Base-by-base conservation (phyloP, 495 filamentous ascomycete species). In the Hypoxylon fuscum region DNA sequence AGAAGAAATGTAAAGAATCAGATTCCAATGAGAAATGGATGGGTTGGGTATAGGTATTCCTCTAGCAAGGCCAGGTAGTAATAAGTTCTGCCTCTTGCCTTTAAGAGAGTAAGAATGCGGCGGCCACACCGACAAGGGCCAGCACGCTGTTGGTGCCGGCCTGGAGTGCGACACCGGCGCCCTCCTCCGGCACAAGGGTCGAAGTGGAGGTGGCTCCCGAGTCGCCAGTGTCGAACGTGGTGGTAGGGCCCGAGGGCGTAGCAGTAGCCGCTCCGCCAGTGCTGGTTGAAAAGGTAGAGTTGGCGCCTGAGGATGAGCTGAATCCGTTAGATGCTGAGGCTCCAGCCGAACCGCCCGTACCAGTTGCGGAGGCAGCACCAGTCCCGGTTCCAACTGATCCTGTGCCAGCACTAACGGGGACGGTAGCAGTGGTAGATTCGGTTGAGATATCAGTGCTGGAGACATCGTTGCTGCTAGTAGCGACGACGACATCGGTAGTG, bases 171-270 rank as follows among this genome's bases (percentile, higher is more conserved):
- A 34, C 42, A 10, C 43, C 51, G 12, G 46, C 63, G 14, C 52
- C 58, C 1, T 53, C 46, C 1, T 61, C 46, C 5, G 59, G 55
- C 9, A 60, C 41, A 23, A 40, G 23, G 1, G 66, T 61, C n/a
- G 48, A 55, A 14, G 32, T 44, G 4, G 51, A 25, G n/a, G 21
- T 52, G 1, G 48, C 40, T 2, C 50, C 37, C 10, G 63, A 53
- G 35, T 66, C 56, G 52, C 52, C 52, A 18, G 23, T 43, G 41
- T 60, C 62, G 48, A 64, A 61, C 7, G 66, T 64, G 31, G 56
- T 47, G 25, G 49, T 70, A 2, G 69, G 69, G 32, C 66, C 69
- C 0, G 53, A 54, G 2, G 67, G 69, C 2, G 57, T 58, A 34
- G 63, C 69, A 11, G 66, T 70, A 4, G 69, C 67, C 3, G 37